Evolutionary conservation across 202 grass and related monocot species (phyloP).

Genomic region (Cymbopogon flexuosus): DNA sequence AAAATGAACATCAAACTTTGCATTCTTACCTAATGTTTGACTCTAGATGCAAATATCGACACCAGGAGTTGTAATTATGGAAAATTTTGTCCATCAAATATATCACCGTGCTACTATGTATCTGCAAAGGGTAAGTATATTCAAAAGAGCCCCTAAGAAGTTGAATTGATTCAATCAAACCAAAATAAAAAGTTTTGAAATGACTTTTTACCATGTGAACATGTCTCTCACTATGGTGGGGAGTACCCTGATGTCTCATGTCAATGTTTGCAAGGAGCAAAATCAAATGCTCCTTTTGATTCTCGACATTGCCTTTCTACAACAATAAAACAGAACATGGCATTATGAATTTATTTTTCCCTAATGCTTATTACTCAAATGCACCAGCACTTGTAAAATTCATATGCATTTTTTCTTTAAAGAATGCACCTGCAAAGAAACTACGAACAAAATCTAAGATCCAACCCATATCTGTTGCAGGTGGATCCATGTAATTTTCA

Average conservation of each 20-base stretch:
- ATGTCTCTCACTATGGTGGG: constrained; percentile 16
- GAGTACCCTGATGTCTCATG: constrained; percentile 32
- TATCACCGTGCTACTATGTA: constrained; percentile 35
- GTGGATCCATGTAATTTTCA: background rate
- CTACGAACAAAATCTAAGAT: background rate
- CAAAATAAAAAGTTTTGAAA: constrained; percentile 16
- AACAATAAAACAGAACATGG: constrained; percentile 30
- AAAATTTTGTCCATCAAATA: constrained; percentile 60
- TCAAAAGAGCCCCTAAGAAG: constrained; percentile 14
- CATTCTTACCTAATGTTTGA: constrained; percentile 46
- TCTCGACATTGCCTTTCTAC: constrained; percentile 88
- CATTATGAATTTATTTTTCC: background rate
- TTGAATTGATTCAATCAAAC: constrained; percentile 19
- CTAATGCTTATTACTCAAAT: background rate
- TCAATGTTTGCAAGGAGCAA: constrained; percentile 91
- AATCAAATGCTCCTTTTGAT: constrained; percentile 99
- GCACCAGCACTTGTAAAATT: background rate
- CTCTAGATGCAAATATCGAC: constrained; percentile 63
- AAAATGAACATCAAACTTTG: constrained; percentile 9
- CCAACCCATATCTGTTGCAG: background rate
- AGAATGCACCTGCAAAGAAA: background rate
- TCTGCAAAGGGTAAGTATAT: constrained; percentile 36
- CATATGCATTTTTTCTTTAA: background rate
- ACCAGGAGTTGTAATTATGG: constrained; percentile 80
- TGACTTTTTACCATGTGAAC: constrained; percentile 48